Percentiles rank a stretch among this genome's conserved stretches.
phyloP scores from a whole-genome alignment of 192 early-diverging fungal genomes.

The Thoreauomyces humboldtii region DNA sequence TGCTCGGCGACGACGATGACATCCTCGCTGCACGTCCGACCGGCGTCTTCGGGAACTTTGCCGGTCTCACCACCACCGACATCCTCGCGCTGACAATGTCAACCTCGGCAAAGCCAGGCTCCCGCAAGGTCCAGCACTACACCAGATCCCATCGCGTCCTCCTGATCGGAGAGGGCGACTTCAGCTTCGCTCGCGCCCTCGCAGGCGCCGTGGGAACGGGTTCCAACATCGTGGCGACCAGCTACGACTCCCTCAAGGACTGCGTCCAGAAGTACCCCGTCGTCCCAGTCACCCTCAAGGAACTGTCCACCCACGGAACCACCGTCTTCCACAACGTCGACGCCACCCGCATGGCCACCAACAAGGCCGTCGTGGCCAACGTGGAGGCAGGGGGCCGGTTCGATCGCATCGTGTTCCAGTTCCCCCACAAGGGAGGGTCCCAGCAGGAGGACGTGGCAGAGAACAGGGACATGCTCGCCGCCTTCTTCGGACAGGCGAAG shows the following conservation, averaged over 20 bases:
- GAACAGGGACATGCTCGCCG: slow-evolving; percentile 31
- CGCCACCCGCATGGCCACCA: slow-evolving; percentile 18
- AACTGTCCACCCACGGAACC: slow-evolving; percentile 3
- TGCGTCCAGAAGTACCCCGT: slow-evolving; percentile 16
- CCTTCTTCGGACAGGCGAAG: slow-evolving; percentile 26
- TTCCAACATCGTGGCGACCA: slow-evolving; percentile 27
- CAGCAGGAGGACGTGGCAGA: slow-evolving; percentile 22
- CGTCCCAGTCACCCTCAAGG: not conserved
- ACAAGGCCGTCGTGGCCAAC: not conserved
- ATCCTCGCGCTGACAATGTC: slow-evolving; percentile 27
- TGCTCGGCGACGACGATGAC: not conserved
- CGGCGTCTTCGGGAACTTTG: slow-evolving; percentile 13
- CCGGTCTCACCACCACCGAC: slow-evolving; percentile 7
- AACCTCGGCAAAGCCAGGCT: slow-evolving; percentile 13
- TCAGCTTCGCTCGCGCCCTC: slow-evolving; percentile 39
- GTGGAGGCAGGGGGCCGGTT: slow-evolving; percentile 1
- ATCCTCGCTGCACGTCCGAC: not conserved
- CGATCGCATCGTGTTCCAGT: slow-evolving; percentile 41
- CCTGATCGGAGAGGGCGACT: slow-evolving; percentile 49
- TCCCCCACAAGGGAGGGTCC: slow-evolving; percentile 44
- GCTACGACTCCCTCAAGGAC: slow-evolving; percentile 22
- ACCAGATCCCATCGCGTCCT: slow-evolving; percentile 30
- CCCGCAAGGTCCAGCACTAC: slow-evolving; percentile 24
- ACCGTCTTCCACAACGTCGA: slow-evolving; percentile 32
- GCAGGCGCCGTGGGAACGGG: slow-evolving; percentile 12